phyloP scores from a whole-genome alignment of 108 stramenopile species.

The Nitzschia palea region DNA sequence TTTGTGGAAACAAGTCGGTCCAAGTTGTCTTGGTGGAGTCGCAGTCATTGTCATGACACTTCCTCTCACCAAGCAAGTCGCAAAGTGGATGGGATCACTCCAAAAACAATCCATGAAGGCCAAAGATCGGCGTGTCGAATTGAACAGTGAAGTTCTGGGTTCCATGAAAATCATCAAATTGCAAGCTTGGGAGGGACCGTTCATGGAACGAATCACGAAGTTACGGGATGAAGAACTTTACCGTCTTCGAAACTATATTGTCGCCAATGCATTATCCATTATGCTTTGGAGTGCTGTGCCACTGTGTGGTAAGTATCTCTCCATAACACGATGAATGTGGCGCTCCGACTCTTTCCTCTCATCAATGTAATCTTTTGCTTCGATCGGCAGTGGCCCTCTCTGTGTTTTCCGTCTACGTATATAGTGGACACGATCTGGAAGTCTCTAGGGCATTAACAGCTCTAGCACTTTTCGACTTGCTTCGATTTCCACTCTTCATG shows the following conservation, averaged over 20 bases:
- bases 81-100: conserved; percentile 58
- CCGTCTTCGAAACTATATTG: conserved; percentile 56
- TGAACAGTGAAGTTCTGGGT: conserved; percentile 83
- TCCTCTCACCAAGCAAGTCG: conserved; percentile 76
- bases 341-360: background rate
- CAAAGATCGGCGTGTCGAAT: conserved; percentile 83
- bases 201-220: conserved; percentile 46
- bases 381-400: conserved; percentile 81
- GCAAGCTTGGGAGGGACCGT: conserved; percentile 91
- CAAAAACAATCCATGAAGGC: conserved; percentile 84
- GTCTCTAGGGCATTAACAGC: conserved; percentile 77
- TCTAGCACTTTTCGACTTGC: conserved; percentile 90
- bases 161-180: conserved; percentile 93
- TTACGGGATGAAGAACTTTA: conserved; percentile 76
- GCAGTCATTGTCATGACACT: conserved; percentile 83
- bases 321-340: too few species aligned
- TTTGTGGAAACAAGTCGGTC: conserved; percentile 82
- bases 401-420: conserved; percentile 86
- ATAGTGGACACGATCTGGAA: conserved; percentile 69
- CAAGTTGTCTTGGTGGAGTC: conserved; percentile 78
- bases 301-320: conserved; percentile 4
- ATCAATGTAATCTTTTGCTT: too few species aligned
- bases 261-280: conserved; percentile 40
- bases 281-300: conserved; percentile 71
- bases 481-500: conserved; percentile 97